Base-by-base conservation (phyloP, 83 land plant genomes). In the Picea abies region DNA sequence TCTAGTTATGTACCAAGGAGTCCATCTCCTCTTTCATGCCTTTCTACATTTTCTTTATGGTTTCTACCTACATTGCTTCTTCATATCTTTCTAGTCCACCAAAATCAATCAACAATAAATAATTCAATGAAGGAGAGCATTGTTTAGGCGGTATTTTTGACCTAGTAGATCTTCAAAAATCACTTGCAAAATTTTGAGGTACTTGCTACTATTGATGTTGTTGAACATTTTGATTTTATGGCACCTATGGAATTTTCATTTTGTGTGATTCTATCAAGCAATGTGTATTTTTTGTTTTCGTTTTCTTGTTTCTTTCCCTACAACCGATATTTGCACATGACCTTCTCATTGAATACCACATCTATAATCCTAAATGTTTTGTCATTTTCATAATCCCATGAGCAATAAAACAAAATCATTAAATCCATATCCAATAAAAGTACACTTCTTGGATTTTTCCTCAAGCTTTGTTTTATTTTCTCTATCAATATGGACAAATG, bases 301-400 rank as follows among this genome's bases (percentile, higher is more conserved):
- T 72, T 72, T 72, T 19, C n/a, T 1, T 37, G 9, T 35, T 72
- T 14, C 49, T 26, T 72, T 72, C 1, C 8, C 5, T 72, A 1
- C 76, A 72, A 72, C 9, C 37, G 16, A 72, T 72, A n/a, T n/a
- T n/a, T n/a, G n/a, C n/a, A n/a, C n/a, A n/a, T n/a, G n/a, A n/a
- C n/a, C n/a, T n/a, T n/a, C 16, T 72, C 76, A 72, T 35, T 72
- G 37, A 72, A 72, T 37, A 72, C 76, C 41, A 72, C 37, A 72
- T 72, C 47, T 72, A 3, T 72, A 72, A 47, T 72, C 20, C 76
- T 72, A 72, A 72, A 0, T 0, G 37, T 72, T 72, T 72, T 72
- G 8, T 72, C 0, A 72, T 29, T 44, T 72, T 72, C 20, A 72
- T 37, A 44, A 72, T 72, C 32, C 76, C 32, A 72, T 19, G 37